phyloP scores from a whole-genome alignment of 495 filamentous ascomycete genomes.

The Tuber calosporum region DNA sequence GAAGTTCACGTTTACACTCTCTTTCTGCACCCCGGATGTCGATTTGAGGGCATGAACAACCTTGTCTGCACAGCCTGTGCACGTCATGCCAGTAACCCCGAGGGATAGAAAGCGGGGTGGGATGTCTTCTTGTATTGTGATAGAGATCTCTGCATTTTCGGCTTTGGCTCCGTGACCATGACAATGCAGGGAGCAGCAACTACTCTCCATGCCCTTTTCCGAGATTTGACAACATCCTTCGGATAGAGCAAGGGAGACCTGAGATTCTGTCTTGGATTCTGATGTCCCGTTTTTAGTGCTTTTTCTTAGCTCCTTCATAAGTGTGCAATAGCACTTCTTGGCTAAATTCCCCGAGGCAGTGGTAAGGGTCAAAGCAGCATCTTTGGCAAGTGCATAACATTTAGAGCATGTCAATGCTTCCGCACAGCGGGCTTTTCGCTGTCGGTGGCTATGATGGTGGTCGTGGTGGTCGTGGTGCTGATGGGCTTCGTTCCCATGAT shows the following conservation, averaged over 20 bases:
- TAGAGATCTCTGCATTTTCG: neutral
- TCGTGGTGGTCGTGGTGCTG: conserved; percentile 1
- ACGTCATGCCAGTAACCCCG: conserved; percentile 39
- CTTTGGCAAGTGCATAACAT: conserved; percentile 16
- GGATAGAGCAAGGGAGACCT: neutral
- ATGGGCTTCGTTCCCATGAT: neutral
- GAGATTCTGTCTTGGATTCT: neutral
- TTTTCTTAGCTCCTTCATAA: conserved; percentile 14
- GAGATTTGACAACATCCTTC: conserved; percentile 12
- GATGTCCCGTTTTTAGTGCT: neutral
- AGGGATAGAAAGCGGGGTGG: conserved; percentile 25
- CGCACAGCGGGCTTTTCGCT: neutral
- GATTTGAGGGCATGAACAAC: conserved; percentile 26
- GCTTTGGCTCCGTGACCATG: conserved; percentile 9
- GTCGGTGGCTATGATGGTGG: neutral
- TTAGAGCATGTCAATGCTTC: conserved; percentile 12
- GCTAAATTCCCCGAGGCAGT: neutral
- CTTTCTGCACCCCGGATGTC: conserved; percentile 26
- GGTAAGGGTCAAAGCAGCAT: neutral
- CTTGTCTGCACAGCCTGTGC: conserved; percentile 39
- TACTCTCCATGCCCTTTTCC: neutral
- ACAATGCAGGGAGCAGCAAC: conserved; percentile 15
- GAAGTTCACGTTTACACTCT: conserved; percentile 36
- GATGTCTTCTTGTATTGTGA: neutral
- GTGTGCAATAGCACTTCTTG: conserved; percentile 21